Evolutionary conservation across 345 rosid genomes (phyloP).

Genomic region (Streptanthus diversifolius): DNA sequence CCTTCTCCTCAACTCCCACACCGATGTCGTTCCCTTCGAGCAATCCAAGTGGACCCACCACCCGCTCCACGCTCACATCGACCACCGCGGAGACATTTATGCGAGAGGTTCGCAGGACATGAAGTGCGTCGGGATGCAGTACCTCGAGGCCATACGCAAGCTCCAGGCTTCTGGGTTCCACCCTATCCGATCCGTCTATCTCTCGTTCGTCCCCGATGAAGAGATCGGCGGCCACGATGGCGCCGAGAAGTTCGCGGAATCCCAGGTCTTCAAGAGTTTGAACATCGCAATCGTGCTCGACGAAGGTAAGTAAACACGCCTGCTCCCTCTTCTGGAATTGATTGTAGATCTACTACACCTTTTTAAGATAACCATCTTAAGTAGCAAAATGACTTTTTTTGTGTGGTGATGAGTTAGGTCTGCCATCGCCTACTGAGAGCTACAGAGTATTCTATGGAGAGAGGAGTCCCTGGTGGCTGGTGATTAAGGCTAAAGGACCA

Average conservation of each 20-base stretch:
- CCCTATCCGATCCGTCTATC: slow-evolving; percentile 68
- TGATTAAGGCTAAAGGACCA: slow-evolving; percentile 82
- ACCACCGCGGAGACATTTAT: slow-evolving; percentile 59
- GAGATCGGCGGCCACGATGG: slow-evolving; percentile 95
- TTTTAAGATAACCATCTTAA: neutral
- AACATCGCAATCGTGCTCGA: slow-evolving; percentile 79
- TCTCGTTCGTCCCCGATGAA: slow-evolving; percentile 84
- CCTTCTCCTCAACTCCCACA: slow-evolving; percentile 84
- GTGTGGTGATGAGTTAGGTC: slow-evolving; percentile 40
- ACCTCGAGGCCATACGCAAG: slow-evolving; percentile 78
- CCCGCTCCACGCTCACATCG: slow-evolving; percentile 74
- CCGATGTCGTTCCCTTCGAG: slow-evolving; percentile 91
- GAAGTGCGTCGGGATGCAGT: slow-evolving; percentile 98
- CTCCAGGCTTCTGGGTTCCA: slow-evolving; percentile 56
- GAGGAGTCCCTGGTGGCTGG: slow-evolving; percentile 85
- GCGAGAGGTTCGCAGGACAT: slow-evolving; percentile 98
- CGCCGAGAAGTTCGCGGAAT: slow-evolving; percentile 64
- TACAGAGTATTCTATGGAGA: slow-evolving; percentile 78
- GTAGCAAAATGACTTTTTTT: neutral
- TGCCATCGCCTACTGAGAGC: slow-evolving; percentile 62
- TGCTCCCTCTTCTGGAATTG: neutral
- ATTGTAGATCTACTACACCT: neutral
- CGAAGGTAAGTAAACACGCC: slow-evolving; percentile 55
- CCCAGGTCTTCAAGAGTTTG: slow-evolving; percentile 56
- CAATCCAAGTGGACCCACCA: slow-evolving; percentile 69